These are phyloP conservation scores for Talaromyces sp. DNA, from an alignment of 2,329 filamentous ascomycete species.

Conservation along the genomic window DNA sequence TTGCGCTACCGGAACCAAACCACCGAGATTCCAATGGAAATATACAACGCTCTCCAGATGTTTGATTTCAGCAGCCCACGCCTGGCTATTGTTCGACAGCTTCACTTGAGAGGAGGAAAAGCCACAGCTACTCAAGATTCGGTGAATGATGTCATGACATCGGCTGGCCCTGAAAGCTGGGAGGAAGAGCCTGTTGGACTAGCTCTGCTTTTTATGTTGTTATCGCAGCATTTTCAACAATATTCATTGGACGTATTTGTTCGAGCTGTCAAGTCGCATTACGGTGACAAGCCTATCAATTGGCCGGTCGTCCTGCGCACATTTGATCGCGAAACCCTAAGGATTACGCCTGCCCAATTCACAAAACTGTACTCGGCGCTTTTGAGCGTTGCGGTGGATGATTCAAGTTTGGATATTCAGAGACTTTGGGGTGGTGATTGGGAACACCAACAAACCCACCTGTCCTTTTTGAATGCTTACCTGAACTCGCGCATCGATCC, in stretches of 20 bases:
- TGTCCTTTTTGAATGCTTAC: conserved; percentile 91
- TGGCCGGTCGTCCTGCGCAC: conserved; percentile 67
- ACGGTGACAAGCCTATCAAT: conserved; percentile 52
- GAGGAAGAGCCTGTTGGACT: conserved; percentile 77
- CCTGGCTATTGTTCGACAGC: conserved; percentile 51
- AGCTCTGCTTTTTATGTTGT: conserved; percentile 68
- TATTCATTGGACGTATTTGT: conserved; percentile 66
- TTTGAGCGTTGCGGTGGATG: conserved; percentile 61
- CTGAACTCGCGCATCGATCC: conserved; percentile 75
- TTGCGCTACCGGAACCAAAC: conserved; percentile 63
- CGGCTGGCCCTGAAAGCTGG: conserved; percentile 58
- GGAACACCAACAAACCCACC: conserved; percentile 78
- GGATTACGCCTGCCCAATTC: conserved; percentile 75
- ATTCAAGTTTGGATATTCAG: conserved; percentile 72
- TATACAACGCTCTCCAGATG: conserved; percentile 41
- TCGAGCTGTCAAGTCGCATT: conserved; percentile 52
- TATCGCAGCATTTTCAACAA: conserved; percentile 55
- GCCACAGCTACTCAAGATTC: conserved; percentile 72
- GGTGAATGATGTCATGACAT: conserved; percentile 55
- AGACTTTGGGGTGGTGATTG: conserved; percentile 84
- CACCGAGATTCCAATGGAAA: conserved; percentile 37
- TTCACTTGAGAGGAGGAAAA: conserved; percentile 69
- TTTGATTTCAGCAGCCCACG: conserved; percentile 38
- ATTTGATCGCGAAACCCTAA: conserved; percentile 75
- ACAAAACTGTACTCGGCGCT: conserved; percentile 74